These are phyloP conservation scores for Canavalia gladiata DNA, from an alignment of 306 rosid genomes.

Conservation along the genomic window DNA sequence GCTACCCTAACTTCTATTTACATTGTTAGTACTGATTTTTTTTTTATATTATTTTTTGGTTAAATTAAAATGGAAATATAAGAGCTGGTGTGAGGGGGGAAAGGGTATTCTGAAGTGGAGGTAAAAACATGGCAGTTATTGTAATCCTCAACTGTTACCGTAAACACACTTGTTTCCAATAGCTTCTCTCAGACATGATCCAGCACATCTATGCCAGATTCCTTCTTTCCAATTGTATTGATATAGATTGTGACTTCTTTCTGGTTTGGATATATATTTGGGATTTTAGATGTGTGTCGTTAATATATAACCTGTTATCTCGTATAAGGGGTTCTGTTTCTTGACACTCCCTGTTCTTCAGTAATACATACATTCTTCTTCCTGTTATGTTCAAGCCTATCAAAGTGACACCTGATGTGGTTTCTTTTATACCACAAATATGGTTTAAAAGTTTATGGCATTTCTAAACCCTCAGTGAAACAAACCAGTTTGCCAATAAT, in stretches of 20 bases:
- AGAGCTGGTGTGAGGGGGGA: neutral
- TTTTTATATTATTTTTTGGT: neutral
- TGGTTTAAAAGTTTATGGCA: neutral
- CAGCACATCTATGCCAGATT: conserved; percentile 11
- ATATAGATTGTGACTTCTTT: conserved; percentile 8
- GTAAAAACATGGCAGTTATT: conserved; percentile 9
- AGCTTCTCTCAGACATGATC: neutral
- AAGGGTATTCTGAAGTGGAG: conserved; percentile 1
- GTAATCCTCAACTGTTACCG: too few species aligned
- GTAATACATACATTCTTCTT: too few species aligned
- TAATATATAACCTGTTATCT: neutral
- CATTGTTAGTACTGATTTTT: neutral
- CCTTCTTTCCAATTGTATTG: neutral
- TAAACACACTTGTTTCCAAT: too few species aligned
- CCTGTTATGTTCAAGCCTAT: too few species aligned
- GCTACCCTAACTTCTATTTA: neutral
- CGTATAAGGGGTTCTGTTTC: neutral
- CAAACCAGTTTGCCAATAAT: conserved; percentile 14
- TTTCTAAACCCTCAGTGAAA: neutral
- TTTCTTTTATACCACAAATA: conserved; percentile 17
- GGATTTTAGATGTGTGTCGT: neutral
- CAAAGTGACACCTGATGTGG: neutral
- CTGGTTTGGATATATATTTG: neutral
- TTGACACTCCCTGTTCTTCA: too few species aligned
- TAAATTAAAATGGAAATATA: neutral